These are phyloP conservation scores for Coemansia erecta DNA, from an alignment of 192 early-diverging fungal genomes.

Conservation along the genomic window DNA sequence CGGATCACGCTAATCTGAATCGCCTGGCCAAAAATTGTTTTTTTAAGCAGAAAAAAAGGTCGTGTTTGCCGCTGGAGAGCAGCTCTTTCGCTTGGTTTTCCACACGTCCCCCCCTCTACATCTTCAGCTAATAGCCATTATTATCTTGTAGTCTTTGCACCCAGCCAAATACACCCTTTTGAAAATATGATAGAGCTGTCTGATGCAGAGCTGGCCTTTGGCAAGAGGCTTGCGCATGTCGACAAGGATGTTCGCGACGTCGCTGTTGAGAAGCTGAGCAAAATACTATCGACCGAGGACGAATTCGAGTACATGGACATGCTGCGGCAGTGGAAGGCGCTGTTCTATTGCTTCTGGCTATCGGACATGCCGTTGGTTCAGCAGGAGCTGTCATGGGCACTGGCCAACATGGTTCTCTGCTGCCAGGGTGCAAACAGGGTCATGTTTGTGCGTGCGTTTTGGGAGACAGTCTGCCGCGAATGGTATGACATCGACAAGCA, in stretches of 20 bases:
- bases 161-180: too few species aligned
- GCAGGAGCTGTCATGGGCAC: slow-evolving; percentile 77
- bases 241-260: slow-evolving; percentile 49
- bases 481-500: slow-evolving; percentile 53
- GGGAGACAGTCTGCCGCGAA: slow-evolving; percentile 52
- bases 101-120: too few species aligned
- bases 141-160: too few species aligned
- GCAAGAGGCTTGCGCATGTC: slow-evolving; percentile 47
- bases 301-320: slow-evolving; percentile 64
- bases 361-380: slow-evolving; percentile 93
- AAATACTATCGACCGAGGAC: slow-evolving; percentile 16
- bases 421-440: slow-evolving; percentile 38
- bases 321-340: slow-evolving; percentile 86
- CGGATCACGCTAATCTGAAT: too few species aligned
- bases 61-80: too few species aligned
- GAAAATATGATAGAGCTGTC: slow-evolving; percentile 32
- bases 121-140: too few species aligned
- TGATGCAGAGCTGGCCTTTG: slow-evolving; percentile 33
- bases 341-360: slow-evolving; percentile 97
- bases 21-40: too few species aligned
- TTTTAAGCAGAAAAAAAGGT: too few species aligned
- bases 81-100: too few species aligned
- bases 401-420: slow-evolving; percentile 55
- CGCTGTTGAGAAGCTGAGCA: slow-evolving; percentile 23
- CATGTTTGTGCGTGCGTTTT: slow-evolving; percentile 43